These are phyloP conservation scores for Gliomastix tumulicola DNA, from an alignment of 2,329 filamentous ascomycete genomes.

Conservation along the genomic window DNA sequence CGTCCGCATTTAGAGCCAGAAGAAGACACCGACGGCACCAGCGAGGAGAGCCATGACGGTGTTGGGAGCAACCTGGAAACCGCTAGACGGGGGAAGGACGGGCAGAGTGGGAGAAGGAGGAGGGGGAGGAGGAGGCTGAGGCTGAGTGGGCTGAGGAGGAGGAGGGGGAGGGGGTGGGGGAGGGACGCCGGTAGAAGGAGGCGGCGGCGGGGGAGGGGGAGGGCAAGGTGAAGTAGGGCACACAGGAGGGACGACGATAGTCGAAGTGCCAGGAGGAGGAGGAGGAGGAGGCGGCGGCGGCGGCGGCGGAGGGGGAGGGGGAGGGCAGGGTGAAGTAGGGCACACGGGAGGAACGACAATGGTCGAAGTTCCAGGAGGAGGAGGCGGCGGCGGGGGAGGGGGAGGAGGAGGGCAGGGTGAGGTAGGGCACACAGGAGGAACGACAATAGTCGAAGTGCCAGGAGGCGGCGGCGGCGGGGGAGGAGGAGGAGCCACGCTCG, in stretches of 20 bases:
- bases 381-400: background rate
- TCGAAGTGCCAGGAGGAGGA: background rate
- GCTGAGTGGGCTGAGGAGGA: constrained; percentile 1
- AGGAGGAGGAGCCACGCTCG: too few relatives aligned
- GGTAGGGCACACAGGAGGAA: too few relatives aligned
- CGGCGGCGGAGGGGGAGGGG: background rate
- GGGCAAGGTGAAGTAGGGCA: too few relatives aligned
- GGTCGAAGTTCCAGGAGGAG: background rate
- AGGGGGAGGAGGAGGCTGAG: background rate
- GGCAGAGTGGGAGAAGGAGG: too few relatives aligned
- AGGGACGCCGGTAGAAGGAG: constrained; percentile 5
- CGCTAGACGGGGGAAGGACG: background rate
- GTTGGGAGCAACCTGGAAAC: constrained; percentile 3
- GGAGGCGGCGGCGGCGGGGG: too few relatives aligned
- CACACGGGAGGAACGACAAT: background rate
- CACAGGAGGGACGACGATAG: too few relatives aligned
- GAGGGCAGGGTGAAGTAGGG: background rate
- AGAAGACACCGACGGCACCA: constrained; percentile 8
- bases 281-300: background rate
- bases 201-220: constrained; percentile 4
- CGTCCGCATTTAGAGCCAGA: constrained; percentile 12
- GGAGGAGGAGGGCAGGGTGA: background rate
- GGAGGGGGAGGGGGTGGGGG: constrained; percentile 3
- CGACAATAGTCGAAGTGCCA: too few relatives aligned
- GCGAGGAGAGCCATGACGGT: constrained; percentile 7